Evolutionary conservation across 352 stramenopile genomes (phyloP).

Genomic region (Phytophthora melonis): DNA sequence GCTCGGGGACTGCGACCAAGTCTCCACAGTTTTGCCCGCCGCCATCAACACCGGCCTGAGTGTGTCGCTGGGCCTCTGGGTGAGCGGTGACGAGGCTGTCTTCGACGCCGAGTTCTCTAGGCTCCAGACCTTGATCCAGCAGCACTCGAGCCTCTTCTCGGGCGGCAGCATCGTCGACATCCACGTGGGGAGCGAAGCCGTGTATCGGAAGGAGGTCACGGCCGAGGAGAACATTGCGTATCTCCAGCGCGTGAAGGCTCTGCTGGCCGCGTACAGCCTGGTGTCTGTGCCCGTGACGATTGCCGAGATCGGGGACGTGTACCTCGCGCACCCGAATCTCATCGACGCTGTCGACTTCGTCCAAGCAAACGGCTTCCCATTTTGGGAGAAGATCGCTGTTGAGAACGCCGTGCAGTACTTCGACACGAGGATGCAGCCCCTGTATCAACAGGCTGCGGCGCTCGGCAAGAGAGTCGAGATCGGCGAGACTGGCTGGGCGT

Average conservation of each 20-base stretch:
- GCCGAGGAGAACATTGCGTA: constrained; percentile 46
- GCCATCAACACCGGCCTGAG: constrained; percentile 56
- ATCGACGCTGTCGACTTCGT: constrained; percentile 63
- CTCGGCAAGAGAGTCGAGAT: constrained; percentile 64
- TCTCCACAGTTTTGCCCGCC: constrained; percentile 46
- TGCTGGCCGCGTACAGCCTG: constrained; percentile 31
- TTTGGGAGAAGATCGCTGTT: constrained; percentile 66
- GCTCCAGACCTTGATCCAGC: constrained; percentile 47
- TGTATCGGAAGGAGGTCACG: constrained; percentile 75
- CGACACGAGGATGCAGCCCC: constrained; percentile 42
- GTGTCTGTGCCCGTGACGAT: constrained; percentile 63
- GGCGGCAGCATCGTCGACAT: constrained; percentile 53
- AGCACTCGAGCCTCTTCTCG: constrained; percentile 30
- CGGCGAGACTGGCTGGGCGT: constrained; percentile 77
- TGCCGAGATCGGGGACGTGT: constrained; percentile 72
- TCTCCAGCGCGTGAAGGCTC: constrained; percentile 53
- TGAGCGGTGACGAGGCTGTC: constrained; percentile 40
- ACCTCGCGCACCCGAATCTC: constrained; percentile 59
- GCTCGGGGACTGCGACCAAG: constrained; percentile 69
- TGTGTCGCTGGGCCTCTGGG: constrained; percentile 75
- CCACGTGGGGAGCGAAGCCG: constrained; percentile 73
- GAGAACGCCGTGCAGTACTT: constrained; percentile 52
- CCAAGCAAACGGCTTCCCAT: constrained; percentile 71
- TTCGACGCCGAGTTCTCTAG: constrained; percentile 56
- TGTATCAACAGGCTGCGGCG: constrained; percentile 41